A percentile compares a stretch with the other conserved stretches of the same genome.
Conservation (phyloP, 2,329 filamentous ascomycete genomes). For the Stachybotrys chlorohalonatus region DNA sequence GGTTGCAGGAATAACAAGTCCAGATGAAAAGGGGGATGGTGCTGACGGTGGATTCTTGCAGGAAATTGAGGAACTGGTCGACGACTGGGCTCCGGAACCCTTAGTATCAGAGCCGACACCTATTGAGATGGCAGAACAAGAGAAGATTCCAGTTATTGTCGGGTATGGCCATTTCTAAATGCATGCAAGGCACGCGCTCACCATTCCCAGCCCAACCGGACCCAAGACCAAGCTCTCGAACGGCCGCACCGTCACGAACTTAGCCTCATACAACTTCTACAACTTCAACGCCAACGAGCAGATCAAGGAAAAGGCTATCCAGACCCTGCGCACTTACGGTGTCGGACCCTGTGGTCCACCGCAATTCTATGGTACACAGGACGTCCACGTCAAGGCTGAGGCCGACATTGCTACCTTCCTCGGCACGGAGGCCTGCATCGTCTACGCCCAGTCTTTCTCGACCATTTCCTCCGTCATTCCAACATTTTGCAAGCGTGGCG, state of each 20-base stretch:
- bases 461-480: slow-evolving; percentile 97
- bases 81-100: slow-evolving; percentile 93
- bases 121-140: slow-evolving; percentile 72
- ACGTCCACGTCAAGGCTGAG: slow-evolving; percentile 96
- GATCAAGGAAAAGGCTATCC: slow-evolving; percentile 90
- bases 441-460: slow-evolving; percentile 93
- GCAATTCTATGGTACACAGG: slow-evolving; percentile 96
- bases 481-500: slow-evolving; percentile 91
- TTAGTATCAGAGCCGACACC: slow-evolving; percentile 66
- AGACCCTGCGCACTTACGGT: slow-evolving; percentile 88
- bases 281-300: slow-evolving; percentile 91
- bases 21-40: not conserved
- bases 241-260: slow-evolving; percentile 84
- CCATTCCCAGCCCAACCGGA: slow-evolving; percentile 60
- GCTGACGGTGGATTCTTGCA: slow-evolving; percentile 8
- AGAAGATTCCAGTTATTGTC: slow-evolving; percentile 78
- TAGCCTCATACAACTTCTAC: slow-evolving; percentile 95
- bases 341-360: slow-evolving; percentile 95
- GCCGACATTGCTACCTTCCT: slow-evolving; percentile 85
- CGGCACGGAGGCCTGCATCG: slow-evolving; percentile 80
- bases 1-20: not conserved
- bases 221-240: slow-evolving; percentile 83
- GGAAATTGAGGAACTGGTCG: slow-evolving; percentile 94
- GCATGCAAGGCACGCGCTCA: not conserved
- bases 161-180: slow-evolving; percentile 47